Conservation (phyloP, 768 basidiomycete species). For the Lepiota venenata region DNA sequence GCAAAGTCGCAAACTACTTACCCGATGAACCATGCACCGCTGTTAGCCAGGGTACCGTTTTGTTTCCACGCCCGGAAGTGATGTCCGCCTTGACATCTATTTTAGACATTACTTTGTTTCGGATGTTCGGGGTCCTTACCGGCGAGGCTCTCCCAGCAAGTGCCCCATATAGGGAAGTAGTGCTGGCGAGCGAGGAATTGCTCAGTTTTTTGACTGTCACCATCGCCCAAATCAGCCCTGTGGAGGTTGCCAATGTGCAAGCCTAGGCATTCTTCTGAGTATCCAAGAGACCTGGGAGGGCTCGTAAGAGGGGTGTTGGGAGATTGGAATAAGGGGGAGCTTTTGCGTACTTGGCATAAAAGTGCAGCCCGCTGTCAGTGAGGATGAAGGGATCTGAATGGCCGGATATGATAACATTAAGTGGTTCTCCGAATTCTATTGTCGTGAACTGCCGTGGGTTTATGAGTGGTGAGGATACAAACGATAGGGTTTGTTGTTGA, state of each 20-base stretch:
- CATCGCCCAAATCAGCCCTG: constrained; percentile 81
- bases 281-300: constrained; percentile 65
- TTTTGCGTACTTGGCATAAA: constrained; percentile 60
- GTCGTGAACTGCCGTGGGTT: constrained; percentile 53
- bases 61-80: constrained; percentile 91
- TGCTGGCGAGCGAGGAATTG: constrained; percentile 74
- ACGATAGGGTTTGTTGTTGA: neutral
- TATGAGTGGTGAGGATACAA: neutral
- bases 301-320: neutral
- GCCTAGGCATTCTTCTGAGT: constrained; percentile 79
- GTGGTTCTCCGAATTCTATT: constrained; percentile 67
- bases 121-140: constrained; percentile 29
- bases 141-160: constrained; percentile 84
- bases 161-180: constrained; percentile 76
- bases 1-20: constrained; percentile 35
- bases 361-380: constrained; percentile 65
- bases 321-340: neutral
- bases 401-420: constrained; percentile 81
- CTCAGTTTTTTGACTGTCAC: constrained; percentile 65
- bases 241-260: constrained; percentile 75
- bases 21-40: constrained; percentile 86
- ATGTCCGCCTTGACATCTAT: constrained; percentile 57
- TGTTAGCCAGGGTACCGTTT: constrained; percentile 69
- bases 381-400: constrained; percentile 78
- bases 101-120: neutral